A percentile compares a stretch with the other conserved stretches of the same genome.
Evolutionary conservation across 2,329 filamentous ascomycete species (phyloP).

Genomic region (Paecilomyces dactylethromorphus): DNA sequence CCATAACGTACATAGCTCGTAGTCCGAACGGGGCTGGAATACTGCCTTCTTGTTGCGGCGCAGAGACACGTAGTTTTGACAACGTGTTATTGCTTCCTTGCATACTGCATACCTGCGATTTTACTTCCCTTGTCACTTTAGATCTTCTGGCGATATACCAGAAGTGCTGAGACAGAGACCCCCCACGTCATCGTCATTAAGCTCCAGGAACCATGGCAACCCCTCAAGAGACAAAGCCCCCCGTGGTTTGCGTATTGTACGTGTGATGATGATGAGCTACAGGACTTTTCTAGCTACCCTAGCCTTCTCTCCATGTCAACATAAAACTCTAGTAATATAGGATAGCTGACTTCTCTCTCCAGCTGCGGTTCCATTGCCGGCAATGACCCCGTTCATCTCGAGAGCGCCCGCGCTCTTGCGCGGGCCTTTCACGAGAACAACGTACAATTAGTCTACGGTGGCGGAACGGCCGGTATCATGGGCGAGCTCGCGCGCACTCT

Average conservation of each 20-base stretch:
- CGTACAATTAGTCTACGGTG: conserved; percentile 86
- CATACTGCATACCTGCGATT: background rate
- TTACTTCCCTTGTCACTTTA: background rate
- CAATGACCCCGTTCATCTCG: conserved; percentile 65
- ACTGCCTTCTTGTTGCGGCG: background rate
- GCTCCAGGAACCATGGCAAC: conserved; percentile 9
- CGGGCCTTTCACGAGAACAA: conserved; percentile 66
- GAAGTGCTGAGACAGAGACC: background rate
- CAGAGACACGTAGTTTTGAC: background rate
- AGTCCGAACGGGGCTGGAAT: background rate
- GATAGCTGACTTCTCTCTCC: conserved; percentile 8
- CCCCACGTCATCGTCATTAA: background rate
- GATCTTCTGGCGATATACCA: background rate
- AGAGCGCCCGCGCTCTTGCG: conserved; percentile 70
- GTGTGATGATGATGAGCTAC: background rate
- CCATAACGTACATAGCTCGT: background rate
- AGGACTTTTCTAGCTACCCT: background rate
- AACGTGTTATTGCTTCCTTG: background rate
- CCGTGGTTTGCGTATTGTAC: conserved; percentile 84
- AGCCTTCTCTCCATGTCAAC: background rate
- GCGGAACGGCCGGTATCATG: conserved; percentile 92
- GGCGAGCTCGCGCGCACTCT: conserved; percentile 85
- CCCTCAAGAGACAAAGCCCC: conserved; percentile 29
- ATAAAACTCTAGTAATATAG: background rate
- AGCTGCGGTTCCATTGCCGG: conserved; percentile 79